phyloP scores from a whole-genome alignment of 768 basidiomycete genomes.

The Dioszegia crocea region DNA sequence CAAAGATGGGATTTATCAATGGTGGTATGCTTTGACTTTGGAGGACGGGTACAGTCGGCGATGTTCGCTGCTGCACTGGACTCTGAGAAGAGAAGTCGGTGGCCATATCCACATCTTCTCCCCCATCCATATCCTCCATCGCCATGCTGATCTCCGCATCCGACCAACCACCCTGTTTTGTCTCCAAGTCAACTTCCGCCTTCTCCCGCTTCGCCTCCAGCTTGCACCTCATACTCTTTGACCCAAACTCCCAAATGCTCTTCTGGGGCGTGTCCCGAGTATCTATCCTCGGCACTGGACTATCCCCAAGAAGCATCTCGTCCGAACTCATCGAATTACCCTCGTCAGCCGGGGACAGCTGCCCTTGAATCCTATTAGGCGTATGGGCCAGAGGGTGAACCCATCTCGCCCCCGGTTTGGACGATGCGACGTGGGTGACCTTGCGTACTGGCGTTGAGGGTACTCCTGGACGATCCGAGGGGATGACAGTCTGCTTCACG shows the following conservation, averaged over 20 bases:
- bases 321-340: slow-evolving; percentile 6
- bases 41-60: not conserved
- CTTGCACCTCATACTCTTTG: not conserved
- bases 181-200: not conserved
- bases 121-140: not conserved
- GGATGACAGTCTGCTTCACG: not conserved
- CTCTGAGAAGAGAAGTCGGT: not conserved
- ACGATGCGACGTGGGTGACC: not conserved
- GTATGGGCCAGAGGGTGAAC: slow-evolving; percentile 5
- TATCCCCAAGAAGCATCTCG: slow-evolving; percentile 6
- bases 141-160: not conserved
- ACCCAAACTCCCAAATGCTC: not conserved
- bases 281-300: not conserved
- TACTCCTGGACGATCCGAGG: not conserved
- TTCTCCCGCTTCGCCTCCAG: not conserved
- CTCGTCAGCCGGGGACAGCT: not conserved
- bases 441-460: not conserved
- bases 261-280: not conserved
- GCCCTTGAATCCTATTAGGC: not conserved
- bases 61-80: not conserved
- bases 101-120: not conserved
- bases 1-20: not conserved
- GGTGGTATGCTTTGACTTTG: not conserved
- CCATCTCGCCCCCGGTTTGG: not conserved
- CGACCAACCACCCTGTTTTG: not conserved